These are phyloP conservation scores for Bipolaris oryzae DNA, from an alignment of 2,329 filamentous ascomycete genomes.

Conservation along the genomic window DNA sequence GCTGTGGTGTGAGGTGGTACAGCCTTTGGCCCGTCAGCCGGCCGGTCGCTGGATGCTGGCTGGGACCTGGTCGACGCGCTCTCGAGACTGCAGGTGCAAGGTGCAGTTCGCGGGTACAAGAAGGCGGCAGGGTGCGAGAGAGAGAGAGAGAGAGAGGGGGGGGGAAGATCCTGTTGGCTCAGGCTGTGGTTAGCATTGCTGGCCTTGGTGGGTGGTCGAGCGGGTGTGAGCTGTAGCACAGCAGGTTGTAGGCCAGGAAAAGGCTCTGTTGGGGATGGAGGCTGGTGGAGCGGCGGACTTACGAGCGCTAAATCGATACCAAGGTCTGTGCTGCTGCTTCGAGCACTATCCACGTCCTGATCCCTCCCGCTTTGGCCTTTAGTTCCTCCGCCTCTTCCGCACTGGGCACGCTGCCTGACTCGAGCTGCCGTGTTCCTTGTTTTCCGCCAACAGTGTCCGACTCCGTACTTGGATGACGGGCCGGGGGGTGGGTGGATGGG, in stretches of 20 bases:
- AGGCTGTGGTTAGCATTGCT: slow-evolving; percentile 32
- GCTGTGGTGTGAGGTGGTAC: slow-evolving; percentile 21
- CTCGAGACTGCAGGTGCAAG: not conserved
- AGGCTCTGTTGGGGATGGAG: slow-evolving; percentile 30
- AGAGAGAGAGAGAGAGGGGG: slow-evolving; percentile 2
- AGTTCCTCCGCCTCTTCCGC: slow-evolving; percentile 25
- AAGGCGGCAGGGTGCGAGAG: not conserved
- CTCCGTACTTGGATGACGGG: not conserved
- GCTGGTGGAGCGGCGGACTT: slow-evolving; percentile 26
- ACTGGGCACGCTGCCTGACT: slow-evolving; percentile 9
- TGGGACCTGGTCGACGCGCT: slow-evolving; percentile 4
- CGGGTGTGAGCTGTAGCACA: slow-evolving; percentile 18
- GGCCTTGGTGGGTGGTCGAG: slow-evolving; percentile 16
- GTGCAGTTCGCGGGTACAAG: not conserved
- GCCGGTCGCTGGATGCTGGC: slow-evolving; percentile 4
- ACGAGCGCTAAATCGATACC: slow-evolving; percentile 5
- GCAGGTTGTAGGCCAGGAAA: slow-evolving; percentile 9
- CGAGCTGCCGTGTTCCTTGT: slow-evolving; percentile 5
- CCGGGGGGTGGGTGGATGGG: not conserved
- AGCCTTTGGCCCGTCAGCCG: not conserved
- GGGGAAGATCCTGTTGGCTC: slow-evolving; percentile 16
- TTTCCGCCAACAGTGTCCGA: slow-evolving; percentile 1
- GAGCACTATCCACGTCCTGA: slow-evolving; percentile 14
- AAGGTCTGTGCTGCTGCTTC: slow-evolving; percentile 13
- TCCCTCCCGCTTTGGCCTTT: slow-evolving; percentile 24